Evolutionary conservation across 768 basidiomycete genomes (phyloP).

Genomic region (Cubamyces lactineus): DNA sequence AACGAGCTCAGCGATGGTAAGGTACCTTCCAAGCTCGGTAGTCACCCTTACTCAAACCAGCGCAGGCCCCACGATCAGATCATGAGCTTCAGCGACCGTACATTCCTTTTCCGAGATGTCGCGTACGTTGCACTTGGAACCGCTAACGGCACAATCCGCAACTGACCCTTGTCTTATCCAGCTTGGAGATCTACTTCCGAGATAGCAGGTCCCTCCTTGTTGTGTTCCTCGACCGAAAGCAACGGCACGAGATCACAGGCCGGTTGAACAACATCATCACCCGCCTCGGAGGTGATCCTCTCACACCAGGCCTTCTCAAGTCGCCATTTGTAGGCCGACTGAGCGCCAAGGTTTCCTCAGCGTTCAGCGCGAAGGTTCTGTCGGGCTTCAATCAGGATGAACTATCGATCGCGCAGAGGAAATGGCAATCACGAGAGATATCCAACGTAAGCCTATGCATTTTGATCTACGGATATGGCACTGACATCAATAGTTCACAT

Average conservation of each 20-base stretch:
- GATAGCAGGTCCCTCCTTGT: slow-evolving; percentile 88
- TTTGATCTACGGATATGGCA: too few species aligned
- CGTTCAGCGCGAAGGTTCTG: slow-evolving; percentile 47
- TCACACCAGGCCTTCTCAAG: slow-evolving; percentile 54
- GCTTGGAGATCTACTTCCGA: slow-evolving; percentile 90
- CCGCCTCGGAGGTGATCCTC: slow-evolving; percentile 35
- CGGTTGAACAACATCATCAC: slow-evolving; percentile 51
- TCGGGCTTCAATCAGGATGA: slow-evolving; percentile 60
- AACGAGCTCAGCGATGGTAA: slow-evolving; percentile 83
- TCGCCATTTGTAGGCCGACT: slow-evolving; percentile 60
- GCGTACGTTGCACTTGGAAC: slow-evolving; percentile 55
- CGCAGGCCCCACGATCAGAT: slow-evolving; percentile 80
- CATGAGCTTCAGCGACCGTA: slow-evolving; percentile 75
- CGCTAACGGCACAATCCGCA: too few species aligned
- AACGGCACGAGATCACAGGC: slow-evolving; percentile 61
- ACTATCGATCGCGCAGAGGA: slow-evolving; percentile 69
- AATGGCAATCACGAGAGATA: slow-evolving; percentile 89
- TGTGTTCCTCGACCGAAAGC: slow-evolving; percentile 74
- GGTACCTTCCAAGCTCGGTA: slow-evolving; percentile 19
- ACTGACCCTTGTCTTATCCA: slow-evolving; percentile 33
- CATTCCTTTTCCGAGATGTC: slow-evolving; percentile 89
- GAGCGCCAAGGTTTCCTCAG: slow-evolving; percentile 31
- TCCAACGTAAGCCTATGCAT: slow-evolving; percentile 68
- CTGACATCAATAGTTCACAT: slow-evolving; percentile 86
- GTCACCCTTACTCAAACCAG: not conserved